phyloP scores from a whole-genome alignment of 768 basidiomycete genomes.

The Russula lepida region DNA sequence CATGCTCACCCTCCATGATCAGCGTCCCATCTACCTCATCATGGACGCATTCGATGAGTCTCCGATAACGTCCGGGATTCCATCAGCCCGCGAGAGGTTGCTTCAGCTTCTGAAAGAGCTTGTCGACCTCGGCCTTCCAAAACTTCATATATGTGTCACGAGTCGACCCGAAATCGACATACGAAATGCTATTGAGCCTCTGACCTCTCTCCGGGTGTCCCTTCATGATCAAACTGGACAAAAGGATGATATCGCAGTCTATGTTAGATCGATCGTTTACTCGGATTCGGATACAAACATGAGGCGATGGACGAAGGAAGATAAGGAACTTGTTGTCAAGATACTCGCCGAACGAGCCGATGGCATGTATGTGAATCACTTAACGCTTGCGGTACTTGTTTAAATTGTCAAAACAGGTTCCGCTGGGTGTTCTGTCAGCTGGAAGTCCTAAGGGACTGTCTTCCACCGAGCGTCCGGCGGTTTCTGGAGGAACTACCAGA shows the following conservation, averaged over 20 bases:
- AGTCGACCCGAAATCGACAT: background rate
- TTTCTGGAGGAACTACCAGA: background rate
- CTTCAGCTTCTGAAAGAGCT: background rate
- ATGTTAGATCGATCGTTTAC: background rate
- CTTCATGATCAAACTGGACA: background rate
- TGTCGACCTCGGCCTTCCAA: background rate
- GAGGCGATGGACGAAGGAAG: background rate
- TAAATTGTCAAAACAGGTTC: background rate
- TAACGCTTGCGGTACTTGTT: background rate
- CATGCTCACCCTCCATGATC: background rate
- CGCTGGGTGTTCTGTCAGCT: background rate
- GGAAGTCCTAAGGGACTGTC: background rate
- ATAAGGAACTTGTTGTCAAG: background rate
- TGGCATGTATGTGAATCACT: background rate
- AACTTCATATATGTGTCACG: background rate
- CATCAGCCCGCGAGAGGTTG: background rate
- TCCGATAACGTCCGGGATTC: background rate
- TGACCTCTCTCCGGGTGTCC: background rate
- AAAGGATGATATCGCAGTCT: background rate
- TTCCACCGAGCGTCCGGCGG: background rate
- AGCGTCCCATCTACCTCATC: background rate
- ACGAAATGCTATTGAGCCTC: background rate
- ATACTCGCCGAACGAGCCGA: background rate
- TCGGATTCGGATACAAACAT: background rate
- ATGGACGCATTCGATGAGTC: background rate